These are phyloP conservation scores for Thielaviopsis ethacetica DNA, from an alignment of 2,329 filamentous ascomycete species.

Conservation along the genomic window DNA sequence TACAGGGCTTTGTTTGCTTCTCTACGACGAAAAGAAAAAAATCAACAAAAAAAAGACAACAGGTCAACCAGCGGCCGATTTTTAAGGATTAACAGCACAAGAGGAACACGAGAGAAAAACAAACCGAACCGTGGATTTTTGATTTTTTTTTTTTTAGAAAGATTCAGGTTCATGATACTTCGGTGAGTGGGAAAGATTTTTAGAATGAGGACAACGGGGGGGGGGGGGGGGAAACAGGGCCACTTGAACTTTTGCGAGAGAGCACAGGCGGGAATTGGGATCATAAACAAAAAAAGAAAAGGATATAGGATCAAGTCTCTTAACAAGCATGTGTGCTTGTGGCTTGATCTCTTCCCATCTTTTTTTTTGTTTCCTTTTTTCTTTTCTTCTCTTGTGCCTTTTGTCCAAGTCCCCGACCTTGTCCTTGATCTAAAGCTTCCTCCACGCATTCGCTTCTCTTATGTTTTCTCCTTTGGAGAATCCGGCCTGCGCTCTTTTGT, in stretches of 20 bases:
- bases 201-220: too few species aligned
- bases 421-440: too few species aligned
- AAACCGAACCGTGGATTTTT: constrained; percentile 1
- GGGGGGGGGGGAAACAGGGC: too few species aligned
- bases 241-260: too few species aligned
- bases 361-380: neutral
- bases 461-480: neutral
- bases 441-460: neutral
- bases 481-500: neutral
- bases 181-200: too few species aligned
- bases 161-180: neutral
- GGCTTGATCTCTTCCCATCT: neutral
- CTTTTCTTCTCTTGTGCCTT: constrained; percentile 6
- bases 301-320: neutral
- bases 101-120: neutral
- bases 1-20: constrained; percentile 16
- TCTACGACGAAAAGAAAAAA: constrained; percentile 16
- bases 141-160: constrained; percentile 7
- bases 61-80: neutral
- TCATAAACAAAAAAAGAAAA: neutral
- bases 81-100: neutral
- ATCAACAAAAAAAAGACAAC: constrained; percentile 15
- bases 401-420: neutral
- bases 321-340: neutral
- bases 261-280: neutral